These are phyloP conservation scores for Yamadazyma tumulicola DNA, from an alignment of 805 yeast genomes.

Conservation along the genomic window DNA sequence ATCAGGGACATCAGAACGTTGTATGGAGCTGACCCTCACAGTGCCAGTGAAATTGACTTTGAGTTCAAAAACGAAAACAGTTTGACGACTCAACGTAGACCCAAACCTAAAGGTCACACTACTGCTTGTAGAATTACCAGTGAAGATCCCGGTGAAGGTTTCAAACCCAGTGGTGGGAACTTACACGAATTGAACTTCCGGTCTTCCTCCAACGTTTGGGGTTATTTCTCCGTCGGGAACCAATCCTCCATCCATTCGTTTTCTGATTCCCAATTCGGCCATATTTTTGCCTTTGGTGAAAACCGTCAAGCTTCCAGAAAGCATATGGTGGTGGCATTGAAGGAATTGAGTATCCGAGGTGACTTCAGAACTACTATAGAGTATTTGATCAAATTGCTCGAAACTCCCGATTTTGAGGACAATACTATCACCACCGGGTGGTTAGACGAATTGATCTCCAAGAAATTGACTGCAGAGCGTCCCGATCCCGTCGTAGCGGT, in stretches of 20 bases:
- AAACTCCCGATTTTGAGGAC: constrained; percentile 94
- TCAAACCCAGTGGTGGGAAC: constrained; percentile 97
- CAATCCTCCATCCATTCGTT: constrained; percentile 97
- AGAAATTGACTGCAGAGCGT: constrained; percentile 93
- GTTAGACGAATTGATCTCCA: constrained; percentile 94
- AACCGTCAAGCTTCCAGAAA: constrained; percentile 96
- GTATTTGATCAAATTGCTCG: constrained; percentile 88
- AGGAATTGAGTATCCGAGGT: constrained; percentile 95
- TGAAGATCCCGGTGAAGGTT: constrained; percentile 99
- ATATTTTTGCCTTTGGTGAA: constrained; percentile 98
- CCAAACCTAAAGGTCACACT: constrained; percentile 96
- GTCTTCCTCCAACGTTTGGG: constrained; percentile 98
- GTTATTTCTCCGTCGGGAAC: constrained; percentile 95
- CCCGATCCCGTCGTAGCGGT: constrained; percentile 91
- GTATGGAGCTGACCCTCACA: constrained; percentile 95
- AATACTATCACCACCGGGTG: constrained; percentile 98
- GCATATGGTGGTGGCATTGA: constrained; percentile 98
- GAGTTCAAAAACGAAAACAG: constrained; percentile 75
- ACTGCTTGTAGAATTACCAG: constrained; percentile 99
- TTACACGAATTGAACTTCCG: constrained; percentile 95
- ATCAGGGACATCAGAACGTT: constrained; percentile 87
- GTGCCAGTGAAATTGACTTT: constrained; percentile 85
- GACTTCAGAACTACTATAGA: constrained; percentile 98
- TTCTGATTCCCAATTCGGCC: constrained; percentile 98
- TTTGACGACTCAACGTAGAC: constrained; percentile 78